Evolutionary conservation across 441 rosid species (phyloP), one percentile per base, ranked within the genome.

Genomic region (Croton setiger): DNA sequence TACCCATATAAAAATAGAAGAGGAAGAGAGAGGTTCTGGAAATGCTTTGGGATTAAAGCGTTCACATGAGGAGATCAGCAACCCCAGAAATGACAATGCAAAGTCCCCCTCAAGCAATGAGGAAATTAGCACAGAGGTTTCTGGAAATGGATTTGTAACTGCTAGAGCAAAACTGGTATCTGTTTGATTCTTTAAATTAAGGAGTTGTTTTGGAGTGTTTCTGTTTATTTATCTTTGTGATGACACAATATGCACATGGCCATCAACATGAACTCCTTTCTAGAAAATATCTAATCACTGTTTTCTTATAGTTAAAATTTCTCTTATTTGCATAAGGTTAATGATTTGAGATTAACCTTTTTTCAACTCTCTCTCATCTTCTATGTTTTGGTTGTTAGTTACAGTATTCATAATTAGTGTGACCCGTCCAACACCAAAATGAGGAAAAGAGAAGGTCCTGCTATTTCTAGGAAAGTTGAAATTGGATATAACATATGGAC

Each of bases 81-180:
- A 82, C 81, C 85, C 77, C 18, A 62, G 74, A 69, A 76, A 72
- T 39, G 80, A 77, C 59, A 74, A 6, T 72, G 73, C 67, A 60
- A 80, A 70, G 66, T 76, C 80, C 60, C 81, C 86, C 57, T 70
- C 80, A 36, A 77, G 68, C 66, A 60, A 68, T 43, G 91, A 84
- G 74, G 90, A 86, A 60, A 65, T 70, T 60, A 74, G 80, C 53
- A 47, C 76, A 20, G 84, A 87, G 61, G 86, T 67, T 74, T 78
- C 86, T 67, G 83, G 83, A 72, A 85, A 78, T 72, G 94, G 90
- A 63, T 94, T 94, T 78, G 96, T 94, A 35, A 84, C 97, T 35
- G 99, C 99, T 65, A 83, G 85, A 86, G 81, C 84, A 63, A 94
- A 92, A 86, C 72, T 94, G 97, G 98, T 92, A 90, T 43, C 57